Evolutionary conservation across 345 rosid species (phyloP).

Genomic region (Rhodomyrtus tomentosa): DNA sequence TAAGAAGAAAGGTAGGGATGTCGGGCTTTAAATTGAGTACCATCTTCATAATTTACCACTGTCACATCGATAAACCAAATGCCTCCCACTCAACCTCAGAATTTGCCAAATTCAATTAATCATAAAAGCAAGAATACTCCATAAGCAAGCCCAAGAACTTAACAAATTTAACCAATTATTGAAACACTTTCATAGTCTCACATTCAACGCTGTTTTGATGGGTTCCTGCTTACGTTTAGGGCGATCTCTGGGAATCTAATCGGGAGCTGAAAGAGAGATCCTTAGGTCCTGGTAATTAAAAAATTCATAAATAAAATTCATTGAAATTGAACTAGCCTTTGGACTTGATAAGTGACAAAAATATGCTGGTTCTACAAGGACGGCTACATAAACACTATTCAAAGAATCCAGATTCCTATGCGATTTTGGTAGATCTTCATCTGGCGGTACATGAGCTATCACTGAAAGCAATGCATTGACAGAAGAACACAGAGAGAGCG

Average conservation of each 20-base stretch:
- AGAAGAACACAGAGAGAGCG: not conserved
- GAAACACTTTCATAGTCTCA: not conserved
- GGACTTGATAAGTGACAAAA: not conserved
- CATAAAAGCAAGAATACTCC: not conserved
- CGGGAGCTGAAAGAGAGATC: not conserved
- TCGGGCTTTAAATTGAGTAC: not conserved
- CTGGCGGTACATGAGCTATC: not conserved
- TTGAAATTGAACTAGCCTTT: not conserved
- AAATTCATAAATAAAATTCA: not conserved
- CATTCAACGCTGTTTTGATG: not conserved
- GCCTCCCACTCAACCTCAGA: not conserved
- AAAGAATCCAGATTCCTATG: not conserved
- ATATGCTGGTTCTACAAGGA: not conserved
- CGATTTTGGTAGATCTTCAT: not conserved
- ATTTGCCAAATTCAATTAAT: not conserved
- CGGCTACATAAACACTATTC: not conserved
- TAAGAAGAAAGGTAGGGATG: slow-evolving; percentile 2
- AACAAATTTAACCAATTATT: not conserved
- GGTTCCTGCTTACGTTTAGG: not conserved
- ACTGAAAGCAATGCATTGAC: not conserved
- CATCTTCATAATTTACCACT: slow-evolving; percentile 8
- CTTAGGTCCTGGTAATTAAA: not conserved
- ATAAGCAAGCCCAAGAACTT: not conserved
- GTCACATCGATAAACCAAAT: not conserved
- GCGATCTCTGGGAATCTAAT: not conserved